These are phyloP conservation scores for Inga oerstediana DNA, from an alignment of 306 rosid genomes.

Conservation along the genomic window DNA sequence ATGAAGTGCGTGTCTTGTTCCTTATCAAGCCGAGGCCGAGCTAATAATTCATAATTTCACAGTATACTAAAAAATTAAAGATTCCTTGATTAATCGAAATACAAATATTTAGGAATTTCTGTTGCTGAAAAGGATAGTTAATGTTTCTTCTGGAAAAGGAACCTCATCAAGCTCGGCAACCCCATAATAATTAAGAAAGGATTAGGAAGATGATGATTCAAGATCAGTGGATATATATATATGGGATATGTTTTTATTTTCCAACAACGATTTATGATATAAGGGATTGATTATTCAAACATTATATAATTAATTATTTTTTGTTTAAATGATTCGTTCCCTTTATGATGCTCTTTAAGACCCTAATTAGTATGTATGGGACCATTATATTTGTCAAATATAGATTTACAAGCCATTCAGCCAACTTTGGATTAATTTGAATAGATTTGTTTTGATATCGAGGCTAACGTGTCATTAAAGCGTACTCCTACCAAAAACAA, in stretches of 20 bases:
- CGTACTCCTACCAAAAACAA: neutral
- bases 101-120: neutral
- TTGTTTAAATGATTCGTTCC: neutral
- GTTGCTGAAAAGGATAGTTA: neutral
- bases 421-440: neutral
- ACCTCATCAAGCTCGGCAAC: neutral
- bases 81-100: neutral
- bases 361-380: neutral
- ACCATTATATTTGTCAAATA: neutral
- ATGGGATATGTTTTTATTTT: neutral
- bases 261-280: neutral
- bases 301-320: neutral
- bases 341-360: neutral
- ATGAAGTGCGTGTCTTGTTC: neutral
- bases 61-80: neutral
- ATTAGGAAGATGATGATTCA: neutral
- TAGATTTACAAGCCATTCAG: neutral
- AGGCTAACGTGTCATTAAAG: neutral
- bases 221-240: neutral
- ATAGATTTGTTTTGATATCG: neutral
- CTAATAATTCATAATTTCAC: neutral
- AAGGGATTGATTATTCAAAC: neutral
- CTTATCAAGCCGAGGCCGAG: neutral
- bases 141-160: neutral
- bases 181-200: neutral